Evolutionary conservation across 305 asterid genomes (phyloP).

Genomic region (Fraxinus angustifolia): DNA sequence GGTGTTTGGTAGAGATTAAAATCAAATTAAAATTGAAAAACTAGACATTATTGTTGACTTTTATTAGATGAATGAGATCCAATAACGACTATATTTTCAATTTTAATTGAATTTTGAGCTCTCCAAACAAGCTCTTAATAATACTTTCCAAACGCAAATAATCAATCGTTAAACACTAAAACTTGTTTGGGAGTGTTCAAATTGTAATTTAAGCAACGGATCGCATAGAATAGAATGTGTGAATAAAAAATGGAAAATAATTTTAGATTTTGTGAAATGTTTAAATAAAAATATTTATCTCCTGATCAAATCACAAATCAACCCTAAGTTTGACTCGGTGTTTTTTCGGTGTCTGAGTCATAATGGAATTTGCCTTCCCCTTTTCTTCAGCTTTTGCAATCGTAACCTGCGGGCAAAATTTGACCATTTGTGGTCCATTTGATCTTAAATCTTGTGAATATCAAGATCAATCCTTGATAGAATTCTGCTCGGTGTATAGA

Average conservation of each 20-base stretch:
- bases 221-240: background rate
- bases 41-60: no score
- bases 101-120: no score
- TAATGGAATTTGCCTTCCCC: slow-evolving; percentile 30
- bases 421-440: slow-evolving; percentile 19
- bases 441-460: slow-evolving; percentile 29
- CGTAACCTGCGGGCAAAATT: slow-evolving; percentile 16
- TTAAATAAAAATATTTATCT: background rate
- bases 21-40: no score
- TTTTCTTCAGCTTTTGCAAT: slow-evolving; percentile 13
- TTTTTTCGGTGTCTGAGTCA: slow-evolving; percentile 18
- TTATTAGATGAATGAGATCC: no score
- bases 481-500: no score
- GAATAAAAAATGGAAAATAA: no score
- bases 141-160: background rate
- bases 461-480: slow-evolving; percentile 34
- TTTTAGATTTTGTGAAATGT: background rate
- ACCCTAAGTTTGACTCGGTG: slow-evolving; percentile 19
- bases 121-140: background rate
- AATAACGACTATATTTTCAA: no score
- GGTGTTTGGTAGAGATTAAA: no score
- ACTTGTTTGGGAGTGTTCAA: background rate
- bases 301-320: background rate
- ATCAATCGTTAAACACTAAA: background rate
- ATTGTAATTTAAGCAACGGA: background rate